Evolutionary conservation across 1,284 basidiomycete species (phyloP), one percentile per base, ranked within the genome.

Genomic region (Rhizoctonia solani): DNA sequence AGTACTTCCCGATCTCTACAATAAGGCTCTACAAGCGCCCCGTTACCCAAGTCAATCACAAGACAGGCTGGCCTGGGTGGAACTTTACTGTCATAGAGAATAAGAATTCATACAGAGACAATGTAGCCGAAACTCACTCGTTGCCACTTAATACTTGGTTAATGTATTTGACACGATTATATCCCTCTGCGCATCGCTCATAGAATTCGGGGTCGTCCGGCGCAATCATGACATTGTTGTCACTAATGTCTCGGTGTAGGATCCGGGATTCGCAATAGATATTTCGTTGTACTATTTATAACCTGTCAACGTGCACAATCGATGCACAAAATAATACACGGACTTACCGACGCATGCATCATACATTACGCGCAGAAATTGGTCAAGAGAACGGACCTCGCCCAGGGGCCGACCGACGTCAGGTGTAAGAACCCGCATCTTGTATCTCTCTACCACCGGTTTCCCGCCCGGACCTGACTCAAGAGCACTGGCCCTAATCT

Each of bases 341-440:
- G 9, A 16, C 34, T 55, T 23, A 55, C 54, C 54, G 34, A 55
- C 54, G 54, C 54, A 55, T 13, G 54, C 54, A 41, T 55, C 54
- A 8, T 55, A 55, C 54, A 55, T 55, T 23, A 55, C 32, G 14
- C 54, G 25, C 19, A 55, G 34, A 41, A 55, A 37, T 19, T 55
- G 32, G 16, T 19, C 3, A 6, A 55, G 32, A n/a, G 54, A 39
- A 1, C 9, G 32, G 3, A 41, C 16, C 8, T 39, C 16, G 9
- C 25, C 30, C 16, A 55, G 32, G 19, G 54, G 19, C 21, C 19
- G 11, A 6, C 54, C 54, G n/a, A 55, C 23, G 54, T 41, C 54
- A 21, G 19, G 32, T 19, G 54, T 39, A 9, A 23, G 19, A 25
- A 55, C 11, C 3, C 54, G 34, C 54, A 55, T 55, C 34, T 55